phyloP scores from a whole-genome alignment of 2,329 filamentous ascomycete genomes.

The Fusarium robinianum region DNA sequence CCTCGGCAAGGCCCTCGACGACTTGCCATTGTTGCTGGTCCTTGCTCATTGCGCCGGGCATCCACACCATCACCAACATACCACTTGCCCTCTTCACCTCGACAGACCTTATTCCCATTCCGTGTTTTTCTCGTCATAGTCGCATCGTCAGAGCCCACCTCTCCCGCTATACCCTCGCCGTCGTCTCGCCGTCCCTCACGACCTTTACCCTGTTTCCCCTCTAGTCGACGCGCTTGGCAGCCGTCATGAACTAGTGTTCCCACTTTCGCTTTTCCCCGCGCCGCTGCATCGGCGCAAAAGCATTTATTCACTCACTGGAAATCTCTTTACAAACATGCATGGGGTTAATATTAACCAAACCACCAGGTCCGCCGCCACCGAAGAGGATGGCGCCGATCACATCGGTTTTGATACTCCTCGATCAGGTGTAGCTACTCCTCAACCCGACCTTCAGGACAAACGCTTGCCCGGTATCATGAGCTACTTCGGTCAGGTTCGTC shows the following conservation, averaged over 20 bases:
- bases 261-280: constrained; percentile 41
- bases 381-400: constrained; percentile 75
- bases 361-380: constrained; percentile 59
- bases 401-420: constrained; percentile 86
- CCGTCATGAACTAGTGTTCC: constrained; percentile 49
- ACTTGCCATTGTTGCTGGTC: constrained; percentile 26
- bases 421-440: constrained; percentile 89
- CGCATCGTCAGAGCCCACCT: constrained; percentile 35
- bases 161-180: constrained; percentile 29
- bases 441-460: constrained; percentile 92
- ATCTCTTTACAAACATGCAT: constrained; percentile 46
- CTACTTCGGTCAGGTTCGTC: constrained; percentile 99
- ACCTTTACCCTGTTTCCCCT: constrained; percentile 34
- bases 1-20: constrained; percentile 37
- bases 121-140: constrained; percentile 42
- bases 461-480: constrained; percentile 93
- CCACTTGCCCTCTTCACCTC: constrained; percentile 33
- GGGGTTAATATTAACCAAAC: constrained; percentile 57
- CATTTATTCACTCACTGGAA: constrained; percentile 38
- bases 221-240: constrained; percentile 43
- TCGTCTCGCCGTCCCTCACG: constrained; percentile 27
- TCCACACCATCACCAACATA: constrained; percentile 33
- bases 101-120: constrained; percentile 31
- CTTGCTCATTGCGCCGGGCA: constrained; percentile 29
- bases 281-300: constrained; percentile 35